These are phyloP conservation scores for Fusarium camptoceras DNA, from an alignment of 2,329 filamentous ascomycete species.

Conservation along the genomic window DNA sequence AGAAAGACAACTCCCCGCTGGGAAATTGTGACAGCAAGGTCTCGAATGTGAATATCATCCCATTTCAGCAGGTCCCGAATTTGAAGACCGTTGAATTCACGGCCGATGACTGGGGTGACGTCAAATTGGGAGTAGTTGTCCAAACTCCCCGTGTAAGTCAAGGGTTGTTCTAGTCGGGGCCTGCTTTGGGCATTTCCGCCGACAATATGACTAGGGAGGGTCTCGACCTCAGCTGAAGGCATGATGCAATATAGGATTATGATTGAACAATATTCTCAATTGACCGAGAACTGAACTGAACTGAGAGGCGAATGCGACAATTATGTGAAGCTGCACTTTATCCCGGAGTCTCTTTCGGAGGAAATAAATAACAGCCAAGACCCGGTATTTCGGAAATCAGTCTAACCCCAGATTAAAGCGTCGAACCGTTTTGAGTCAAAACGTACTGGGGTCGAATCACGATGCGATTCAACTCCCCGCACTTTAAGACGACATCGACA, in stretches of 20 bases:
- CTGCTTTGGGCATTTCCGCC: conserved; percentile 49
- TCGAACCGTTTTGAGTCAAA: conserved; percentile 34
- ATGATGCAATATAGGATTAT: conserved; percentile 43
- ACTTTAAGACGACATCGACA: conserved; percentile 48
- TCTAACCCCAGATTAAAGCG: conserved; percentile 35
- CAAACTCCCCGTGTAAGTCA: conserved; percentile 57
- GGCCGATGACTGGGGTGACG: conserved; percentile 63
- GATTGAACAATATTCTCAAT: conserved; percentile 16
- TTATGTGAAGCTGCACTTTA: conserved; percentile 30
- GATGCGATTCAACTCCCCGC: conserved; percentile 34
- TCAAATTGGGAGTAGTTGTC: conserved; percentile 54
- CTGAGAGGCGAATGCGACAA: background rate
- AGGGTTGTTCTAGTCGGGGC: conserved; percentile 49
- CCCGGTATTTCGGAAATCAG: conserved; percentile 3
- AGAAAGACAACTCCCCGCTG: conserved; percentile 55
- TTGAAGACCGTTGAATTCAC: conserved; percentile 58
- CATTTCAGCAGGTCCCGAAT: conserved; percentile 50
- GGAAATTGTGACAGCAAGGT: conserved; percentile 64
- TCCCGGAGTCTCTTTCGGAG: conserved; percentile 35
- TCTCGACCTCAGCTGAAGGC: conserved; percentile 49
- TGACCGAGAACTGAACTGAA: conserved; percentile 2
- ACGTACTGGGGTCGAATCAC: conserved; percentile 41
- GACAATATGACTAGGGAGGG: conserved; percentile 47
- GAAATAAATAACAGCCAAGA: conserved; percentile 22
- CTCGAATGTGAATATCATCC: conserved; percentile 62